Percentiles rank a stretch among this genome's conserved stretches.
Evolutionary conservation across 345 rosid species (phyloP).

Genomic region (Citropsis articulata): DNA sequence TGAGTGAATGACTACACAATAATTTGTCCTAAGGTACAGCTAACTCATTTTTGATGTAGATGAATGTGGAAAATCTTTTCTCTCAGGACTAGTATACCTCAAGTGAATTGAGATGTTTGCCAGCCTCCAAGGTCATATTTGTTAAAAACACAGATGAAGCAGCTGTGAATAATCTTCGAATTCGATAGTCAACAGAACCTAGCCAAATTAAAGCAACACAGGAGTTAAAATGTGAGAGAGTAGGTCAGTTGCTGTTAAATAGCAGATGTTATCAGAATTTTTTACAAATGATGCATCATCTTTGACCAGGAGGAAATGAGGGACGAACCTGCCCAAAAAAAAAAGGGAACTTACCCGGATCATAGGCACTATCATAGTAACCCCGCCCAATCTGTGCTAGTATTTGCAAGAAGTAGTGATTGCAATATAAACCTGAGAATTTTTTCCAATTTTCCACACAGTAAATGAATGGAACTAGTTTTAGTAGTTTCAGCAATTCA

Average conservation of each 20-base stretch:
- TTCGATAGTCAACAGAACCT: constrained; percentile 59
- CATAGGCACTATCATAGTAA: constrained; percentile 56
- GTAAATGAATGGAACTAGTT: background rate
- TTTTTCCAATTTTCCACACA: background rate
- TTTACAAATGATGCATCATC: background rate
- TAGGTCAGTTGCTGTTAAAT: background rate
- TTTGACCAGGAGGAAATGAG: background rate
- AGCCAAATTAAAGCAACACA: constrained; percentile 27
- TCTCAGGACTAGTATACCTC: constrained; percentile 50
- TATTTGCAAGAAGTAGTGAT: constrained; percentile 84
- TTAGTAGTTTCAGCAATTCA: background rate
- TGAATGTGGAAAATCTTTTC: background rate
- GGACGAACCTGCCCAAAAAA: background rate
- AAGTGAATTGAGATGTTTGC: constrained; percentile 53
- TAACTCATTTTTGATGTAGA: background rate
- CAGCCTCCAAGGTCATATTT: constrained; percentile 42
- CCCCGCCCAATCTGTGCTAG: constrained; percentile 81
- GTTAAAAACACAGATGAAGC: constrained; percentile 59
- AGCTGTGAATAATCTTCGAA: constrained; percentile 52
- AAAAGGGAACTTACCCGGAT: constrained; percentile 44
- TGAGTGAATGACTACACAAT: background rate
- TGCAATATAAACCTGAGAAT: constrained; percentile 67
- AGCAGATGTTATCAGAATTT: background rate
- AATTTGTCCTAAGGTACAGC: background rate
- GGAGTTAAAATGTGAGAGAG: background rate